Percentiles rank a stretch among this genome's conserved stretches.
phyloP scores from a whole-genome alignment of 768 basidiomycete species.

The Podaxis sp. region DNA sequence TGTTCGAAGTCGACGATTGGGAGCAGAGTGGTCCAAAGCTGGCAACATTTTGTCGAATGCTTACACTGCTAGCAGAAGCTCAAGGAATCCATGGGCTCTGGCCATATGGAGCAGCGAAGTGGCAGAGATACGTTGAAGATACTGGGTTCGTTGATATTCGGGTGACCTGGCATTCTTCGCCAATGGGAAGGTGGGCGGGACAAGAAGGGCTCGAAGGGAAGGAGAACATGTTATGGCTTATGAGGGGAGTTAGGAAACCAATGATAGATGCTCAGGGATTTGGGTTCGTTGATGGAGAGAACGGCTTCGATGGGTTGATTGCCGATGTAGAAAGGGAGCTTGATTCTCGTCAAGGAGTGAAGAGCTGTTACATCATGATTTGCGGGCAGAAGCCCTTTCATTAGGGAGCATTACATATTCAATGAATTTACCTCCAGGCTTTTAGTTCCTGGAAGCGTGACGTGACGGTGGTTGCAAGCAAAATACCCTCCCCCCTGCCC shows the following conservation, averaged over 20 bases:
- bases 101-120: background rate
- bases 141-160: background rate
- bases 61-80: background rate
- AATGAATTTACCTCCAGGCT: no score
- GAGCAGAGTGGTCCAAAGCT: background rate
- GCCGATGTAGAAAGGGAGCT: background rate
- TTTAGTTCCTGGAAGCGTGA: no score
- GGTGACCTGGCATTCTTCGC: background rate
- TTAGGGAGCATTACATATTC: no score
- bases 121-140: background rate
- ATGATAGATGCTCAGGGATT: background rate
- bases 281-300: background rate
- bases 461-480: no score
- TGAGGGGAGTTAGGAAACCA: background rate
- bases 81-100: background rate
- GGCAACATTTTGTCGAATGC: background rate
- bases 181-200: background rate
- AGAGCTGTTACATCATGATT: background rate
- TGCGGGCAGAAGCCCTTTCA: background rate
- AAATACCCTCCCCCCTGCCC: no score
- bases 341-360: background rate
- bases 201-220: constrained; percentile 1
- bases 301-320: background rate
- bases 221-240: background rate
- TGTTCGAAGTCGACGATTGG: background rate